Conservation (phyloP, 345 rosid genomes). For the Kernera saxatilis region DNA sequence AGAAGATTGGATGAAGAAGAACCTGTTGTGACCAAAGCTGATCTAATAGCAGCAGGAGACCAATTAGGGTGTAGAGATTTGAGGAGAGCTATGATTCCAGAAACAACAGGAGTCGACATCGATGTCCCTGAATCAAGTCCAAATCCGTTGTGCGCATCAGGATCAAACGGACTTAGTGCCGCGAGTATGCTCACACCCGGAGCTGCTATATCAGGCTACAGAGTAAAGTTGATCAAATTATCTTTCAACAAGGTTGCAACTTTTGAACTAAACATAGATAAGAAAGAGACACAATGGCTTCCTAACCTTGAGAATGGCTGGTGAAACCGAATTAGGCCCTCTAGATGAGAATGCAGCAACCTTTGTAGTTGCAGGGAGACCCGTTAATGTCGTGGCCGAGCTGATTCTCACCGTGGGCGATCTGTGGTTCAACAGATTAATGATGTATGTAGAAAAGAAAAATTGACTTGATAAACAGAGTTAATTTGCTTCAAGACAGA, state of each 20-base stretch:
- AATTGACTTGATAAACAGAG: slow-evolving; percentile 21
- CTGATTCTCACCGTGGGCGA: slow-evolving; percentile 31
- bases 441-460: neutral
- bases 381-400: slow-evolving; percentile 24
- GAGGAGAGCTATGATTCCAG: slow-evolving; percentile 39
- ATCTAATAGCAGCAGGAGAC: slow-evolving; percentile 47
- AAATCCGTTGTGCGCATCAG: neutral
- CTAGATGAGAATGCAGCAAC: slow-evolving; percentile 38
- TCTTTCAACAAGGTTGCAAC: neutral
- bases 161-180: slow-evolving; percentile 8
- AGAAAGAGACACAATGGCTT: neutral
- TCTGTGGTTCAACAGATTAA: slow-evolving; percentile 29
- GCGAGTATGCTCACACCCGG: slow-evolving; percentile 38
- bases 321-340: slow-evolving; percentile 50
- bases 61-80: slow-evolving; percentile 32
- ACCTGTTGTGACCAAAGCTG: slow-evolving; percentile 49
- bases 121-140: slow-evolving; percentile 37
- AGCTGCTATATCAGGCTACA: slow-evolving; percentile 42
- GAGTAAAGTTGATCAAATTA: neutral
- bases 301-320: slow-evolving; percentile 54
- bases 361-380: slow-evolving; percentile 27
- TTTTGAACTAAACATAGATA: neutral
- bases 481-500: neutral
- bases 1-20: neutral
- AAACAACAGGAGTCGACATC: slow-evolving; percentile 36